phyloP scores from a whole-genome alignment of 106 monocot genomes.

The Agapanthus africanus region DNA sequence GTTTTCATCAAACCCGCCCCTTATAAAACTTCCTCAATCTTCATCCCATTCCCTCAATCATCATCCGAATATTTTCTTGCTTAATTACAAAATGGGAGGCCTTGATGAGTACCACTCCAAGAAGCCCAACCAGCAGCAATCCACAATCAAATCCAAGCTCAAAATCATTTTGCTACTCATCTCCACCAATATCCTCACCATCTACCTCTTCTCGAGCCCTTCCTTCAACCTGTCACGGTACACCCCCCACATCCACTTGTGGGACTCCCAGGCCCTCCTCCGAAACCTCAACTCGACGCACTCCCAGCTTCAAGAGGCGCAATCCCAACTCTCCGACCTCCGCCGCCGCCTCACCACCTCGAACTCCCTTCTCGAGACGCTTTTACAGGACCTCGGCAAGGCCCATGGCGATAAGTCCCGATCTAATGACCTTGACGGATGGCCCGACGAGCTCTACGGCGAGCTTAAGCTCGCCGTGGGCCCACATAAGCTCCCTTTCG shows the following conservation, averaged over 20 bases:
- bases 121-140: too few species aligned
- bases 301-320: conserved; percentile 15
- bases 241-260: too few species aligned
- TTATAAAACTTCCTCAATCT: background rate
- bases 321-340: conserved; percentile 22
- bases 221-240: background rate
- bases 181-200: conserved; percentile 35
- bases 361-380: conserved; percentile 45
- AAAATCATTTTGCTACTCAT: conserved; percentile 37
- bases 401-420: conserved; percentile 8
- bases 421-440: conserved; percentile 10
- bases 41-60: too few species aligned
- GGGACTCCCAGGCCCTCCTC: too few species aligned
- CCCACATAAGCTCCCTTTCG: conserved; percentile 41
- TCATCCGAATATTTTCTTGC: too few species aligned
- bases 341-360: conserved; percentile 34
- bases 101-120: conserved; percentile 19
- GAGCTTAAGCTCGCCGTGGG: conserved; percentile 42
- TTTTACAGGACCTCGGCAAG: conserved; percentile 37
- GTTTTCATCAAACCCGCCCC: background rate
- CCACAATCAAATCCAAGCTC: conserved; percentile 22
- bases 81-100: conserved; percentile 31
- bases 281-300: conserved; percentile 48
- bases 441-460: conserved; percentile 25
- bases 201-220: conserved; percentile 28